phyloP scores from a whole-genome alignment of 768 basidiomycete genomes.

The Psilocybe subaeruginosa region DNA sequence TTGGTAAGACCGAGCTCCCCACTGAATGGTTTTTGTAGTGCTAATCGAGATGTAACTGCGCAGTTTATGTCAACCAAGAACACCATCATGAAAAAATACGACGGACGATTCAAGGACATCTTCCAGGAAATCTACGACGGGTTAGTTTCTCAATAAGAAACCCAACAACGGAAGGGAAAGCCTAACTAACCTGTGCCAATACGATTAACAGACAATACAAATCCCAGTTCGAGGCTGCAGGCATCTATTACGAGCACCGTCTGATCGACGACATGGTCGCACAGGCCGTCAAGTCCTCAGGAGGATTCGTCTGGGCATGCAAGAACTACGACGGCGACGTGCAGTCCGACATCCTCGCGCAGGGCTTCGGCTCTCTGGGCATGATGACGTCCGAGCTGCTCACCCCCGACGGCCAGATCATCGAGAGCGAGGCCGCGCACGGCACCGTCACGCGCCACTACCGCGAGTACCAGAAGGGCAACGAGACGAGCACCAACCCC shows the following conservation, averaged over 20 bases:
- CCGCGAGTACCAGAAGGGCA: slow-evolving; percentile 95
- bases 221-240: slow-evolving; percentile 63
- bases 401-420: slow-evolving; percentile 90
- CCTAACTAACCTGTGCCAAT: neutral
- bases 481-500: slow-evolving; percentile 98
- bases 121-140: slow-evolving; percentile 95
- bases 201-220: slow-evolving; percentile 61
- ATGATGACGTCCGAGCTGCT: slow-evolving; percentile 99
- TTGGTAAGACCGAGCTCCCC: slow-evolving; percentile 40
- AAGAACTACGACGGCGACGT: slow-evolving; percentile 88
- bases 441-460: slow-evolving; percentile 98
- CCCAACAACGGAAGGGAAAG: neutral
- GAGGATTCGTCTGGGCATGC: slow-evolving; percentile 83
- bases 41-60: neutral
- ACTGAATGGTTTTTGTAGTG: neutral
- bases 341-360: slow-evolving; percentile 93
- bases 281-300: slow-evolving; percentile 94
- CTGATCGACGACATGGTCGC: slow-evolving; percentile 99
- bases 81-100: slow-evolving; percentile 96
- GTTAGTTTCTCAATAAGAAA: slow-evolving; percentile 31
- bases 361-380: slow-evolving; percentile 94
- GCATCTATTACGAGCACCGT: slow-evolving; percentile 94
- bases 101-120: slow-evolving; percentile 99
- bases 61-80: slow-evolving; percentile 99
- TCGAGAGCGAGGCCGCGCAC: slow-evolving; percentile 97